A percentile compares a stretch with the other conserved stretches of the same genome.
Conservation (phyloP, 1,284 basidiomycete genomes). For the Ustilago sp. region DNA sequence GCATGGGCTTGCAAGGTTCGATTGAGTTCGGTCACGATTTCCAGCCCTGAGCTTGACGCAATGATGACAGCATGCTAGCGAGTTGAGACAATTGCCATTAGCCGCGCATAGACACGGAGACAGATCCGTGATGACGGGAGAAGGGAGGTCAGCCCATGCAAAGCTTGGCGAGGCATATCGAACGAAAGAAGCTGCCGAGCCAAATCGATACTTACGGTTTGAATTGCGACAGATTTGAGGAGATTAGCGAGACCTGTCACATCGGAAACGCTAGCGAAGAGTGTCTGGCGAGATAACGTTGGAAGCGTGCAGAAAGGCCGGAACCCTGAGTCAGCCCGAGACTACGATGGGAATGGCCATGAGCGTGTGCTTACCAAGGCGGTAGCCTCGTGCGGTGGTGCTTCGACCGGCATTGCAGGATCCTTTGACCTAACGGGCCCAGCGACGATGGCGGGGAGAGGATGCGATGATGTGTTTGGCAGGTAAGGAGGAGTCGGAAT, state of each 20-base stretch:
- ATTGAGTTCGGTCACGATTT: constrained; percentile 88
- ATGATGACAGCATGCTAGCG: constrained; percentile 76
- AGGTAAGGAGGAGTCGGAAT: background rate
- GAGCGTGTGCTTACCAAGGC: background rate
- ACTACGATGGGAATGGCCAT: too few relatives aligned
- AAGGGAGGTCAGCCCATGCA: background rate
- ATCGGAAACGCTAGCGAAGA: constrained; percentile 42
- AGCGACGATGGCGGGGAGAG: background rate
- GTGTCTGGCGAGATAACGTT: constrained; percentile 7
- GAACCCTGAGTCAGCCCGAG: background rate
- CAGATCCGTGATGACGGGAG: too few relatives aligned
- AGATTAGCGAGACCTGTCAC: constrained; percentile 47
- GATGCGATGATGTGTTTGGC: background rate
- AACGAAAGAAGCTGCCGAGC: background rate
- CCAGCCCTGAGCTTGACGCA: constrained; percentile 78
- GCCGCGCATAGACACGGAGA: background rate
- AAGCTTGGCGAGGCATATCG: background rate
- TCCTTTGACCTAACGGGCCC: background rate
- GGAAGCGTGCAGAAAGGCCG: background rate
- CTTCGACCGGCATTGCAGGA: background rate
- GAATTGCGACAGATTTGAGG: constrained; percentile 47
- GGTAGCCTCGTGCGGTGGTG: background rate
- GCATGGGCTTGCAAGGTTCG: constrained; percentile 83
- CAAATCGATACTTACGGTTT: constrained; percentile 16
- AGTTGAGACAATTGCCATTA: background rate